phyloP scores from a whole-genome alignment of 139 green algal species.

The Chlorella ohadii region DNA sequence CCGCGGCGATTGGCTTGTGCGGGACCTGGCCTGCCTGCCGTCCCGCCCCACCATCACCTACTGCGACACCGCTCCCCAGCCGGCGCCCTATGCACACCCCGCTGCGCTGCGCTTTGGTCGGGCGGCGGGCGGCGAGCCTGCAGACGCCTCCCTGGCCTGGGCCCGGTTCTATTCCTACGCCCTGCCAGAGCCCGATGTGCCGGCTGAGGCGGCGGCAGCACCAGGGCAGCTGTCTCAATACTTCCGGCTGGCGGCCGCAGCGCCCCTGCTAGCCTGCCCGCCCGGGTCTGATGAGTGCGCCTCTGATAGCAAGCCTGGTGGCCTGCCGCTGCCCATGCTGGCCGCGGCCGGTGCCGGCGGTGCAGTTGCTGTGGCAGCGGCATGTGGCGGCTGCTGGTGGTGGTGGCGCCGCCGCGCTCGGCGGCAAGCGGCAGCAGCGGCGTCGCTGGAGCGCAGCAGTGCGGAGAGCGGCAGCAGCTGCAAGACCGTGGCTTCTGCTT shows the following conservation, averaged over 20 bases:
- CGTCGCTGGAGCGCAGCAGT: too few species aligned
- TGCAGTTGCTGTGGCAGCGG: neutral
- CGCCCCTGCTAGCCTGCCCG: too few species aligned
- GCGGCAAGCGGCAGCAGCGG: neutral
- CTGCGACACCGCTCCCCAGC: neutral
- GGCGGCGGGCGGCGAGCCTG: neutral
- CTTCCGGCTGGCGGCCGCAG: neutral
- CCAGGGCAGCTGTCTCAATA: neutral
- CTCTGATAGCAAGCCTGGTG: neutral
- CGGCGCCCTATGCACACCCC: neutral
- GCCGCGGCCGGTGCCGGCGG: neutral
- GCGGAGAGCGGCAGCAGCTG: too few species aligned
- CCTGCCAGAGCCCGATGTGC: neutral
- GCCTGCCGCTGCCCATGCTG: conserved; percentile 16
- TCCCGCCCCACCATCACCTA: neutral
- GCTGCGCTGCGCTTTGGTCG: neutral
- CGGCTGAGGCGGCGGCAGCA: neutral
- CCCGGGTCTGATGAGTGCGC: too few species aligned
- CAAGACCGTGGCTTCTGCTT: too few species aligned
- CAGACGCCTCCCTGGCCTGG: neutral
- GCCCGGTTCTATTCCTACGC: neutral
- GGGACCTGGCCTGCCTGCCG: neutral
- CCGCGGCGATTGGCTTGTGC: neutral
- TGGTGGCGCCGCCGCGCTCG: neutral
- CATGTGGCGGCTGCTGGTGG: neutral